phyloP scores from a whole-genome alignment of 352 stramenopile genomes.

The Phytophthora foliorum region DNA sequence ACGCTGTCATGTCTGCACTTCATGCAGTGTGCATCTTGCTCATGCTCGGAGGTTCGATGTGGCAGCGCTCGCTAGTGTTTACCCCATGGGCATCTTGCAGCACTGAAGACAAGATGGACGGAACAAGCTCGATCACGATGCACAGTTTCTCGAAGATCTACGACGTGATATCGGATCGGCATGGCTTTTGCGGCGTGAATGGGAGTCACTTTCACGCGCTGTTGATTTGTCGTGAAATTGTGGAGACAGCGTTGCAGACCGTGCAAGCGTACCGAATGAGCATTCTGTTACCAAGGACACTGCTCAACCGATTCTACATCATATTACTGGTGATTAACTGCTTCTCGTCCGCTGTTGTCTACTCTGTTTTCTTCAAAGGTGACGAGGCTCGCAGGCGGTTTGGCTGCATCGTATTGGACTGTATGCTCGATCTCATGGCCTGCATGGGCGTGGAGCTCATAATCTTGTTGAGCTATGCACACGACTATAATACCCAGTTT shows the following conservation, averaged over 20 bases:
- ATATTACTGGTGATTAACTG: constrained; percentile 27
- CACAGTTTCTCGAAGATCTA: constrained; percentile 2
- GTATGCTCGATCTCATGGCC: constrained; percentile 12
- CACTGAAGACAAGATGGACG: not conserved
- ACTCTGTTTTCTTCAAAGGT: not conserved
- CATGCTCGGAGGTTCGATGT: constrained; percentile 2
- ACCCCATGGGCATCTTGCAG: constrained; percentile 7
- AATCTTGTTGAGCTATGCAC: constrained; percentile 14
- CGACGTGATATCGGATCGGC: constrained; percentile 4
- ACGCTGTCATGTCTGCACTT: constrained; percentile 27
- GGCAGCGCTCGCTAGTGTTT: constrained; percentile 20
- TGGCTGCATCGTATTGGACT: constrained; percentile 11
- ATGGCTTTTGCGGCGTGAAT: constrained; percentile 29
- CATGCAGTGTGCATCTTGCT: constrained; percentile 32
- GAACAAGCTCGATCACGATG: not conserved
- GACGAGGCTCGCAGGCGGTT: constrained; percentile 21
- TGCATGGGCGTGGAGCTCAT: constrained; percentile 12
- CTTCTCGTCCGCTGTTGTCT: constrained; percentile 17
- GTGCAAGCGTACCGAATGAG: constrained; percentile 41
- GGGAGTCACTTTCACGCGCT: constrained; percentile 33
- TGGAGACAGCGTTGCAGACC: constrained; percentile 34
- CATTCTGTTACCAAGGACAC: constrained; percentile 16
- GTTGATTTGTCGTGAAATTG: constrained; percentile 22
- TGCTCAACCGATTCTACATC: constrained; percentile 38
- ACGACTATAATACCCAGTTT: not conserved